These are phyloP conservation scores for Novymonas esmeraldas DNA, from an alignment of 208 protist species.

Conservation along the genomic window DNA sequence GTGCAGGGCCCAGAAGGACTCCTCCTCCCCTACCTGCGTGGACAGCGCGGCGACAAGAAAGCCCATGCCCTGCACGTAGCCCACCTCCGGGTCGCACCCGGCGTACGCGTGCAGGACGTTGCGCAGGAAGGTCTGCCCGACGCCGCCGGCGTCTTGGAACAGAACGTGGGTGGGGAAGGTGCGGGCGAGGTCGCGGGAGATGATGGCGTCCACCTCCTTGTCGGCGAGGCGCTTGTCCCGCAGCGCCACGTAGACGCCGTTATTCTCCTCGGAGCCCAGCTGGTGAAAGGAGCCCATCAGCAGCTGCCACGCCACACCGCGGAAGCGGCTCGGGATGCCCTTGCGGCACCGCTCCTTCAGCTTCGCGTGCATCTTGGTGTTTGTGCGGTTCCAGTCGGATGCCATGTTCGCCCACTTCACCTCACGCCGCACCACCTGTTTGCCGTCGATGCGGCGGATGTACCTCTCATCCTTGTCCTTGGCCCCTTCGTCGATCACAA, in stretches of 20 bases:
- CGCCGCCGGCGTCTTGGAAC: slow-evolving; percentile 82
- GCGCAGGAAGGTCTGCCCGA: slow-evolving; percentile 84
- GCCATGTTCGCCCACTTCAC: slow-evolving; percentile 92
- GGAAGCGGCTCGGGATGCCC: slow-evolving; percentile 83
- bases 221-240: slow-evolving; percentile 68
- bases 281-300: slow-evolving; percentile 74
- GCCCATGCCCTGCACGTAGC: slow-evolving; percentile 95
- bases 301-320: slow-evolving; percentile 89
- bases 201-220: slow-evolving; percentile 63
- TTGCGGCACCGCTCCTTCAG: slow-evolving; percentile 91
- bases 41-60: slow-evolving; percentile 91
- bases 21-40: slow-evolving; percentile 91
- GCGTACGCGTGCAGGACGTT: slow-evolving; percentile 94
- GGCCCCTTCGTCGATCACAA: slow-evolving; percentile 76
- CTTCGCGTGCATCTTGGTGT: slow-evolving; percentile 72
- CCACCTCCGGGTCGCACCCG: slow-evolving; percentile 88
- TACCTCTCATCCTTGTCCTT: slow-evolving; percentile 65
- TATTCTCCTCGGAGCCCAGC: slow-evolving; percentile 72
- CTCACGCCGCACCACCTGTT: slow-evolving; percentile 73
- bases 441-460: slow-evolving; percentile 70
- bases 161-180: slow-evolving; percentile 92
- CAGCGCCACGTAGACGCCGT: slow-evolving; percentile 72
- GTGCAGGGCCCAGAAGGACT: slow-evolving; percentile 92
- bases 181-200: slow-evolving; percentile 80
- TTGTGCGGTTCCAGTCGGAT: slow-evolving; percentile 77